Percentiles rank a stretch among this genome's conserved stretches.
phyloP scores from a whole-genome alignment of 1,284 basidiomycete genomes.

The Tremellales sp. region DNA sequence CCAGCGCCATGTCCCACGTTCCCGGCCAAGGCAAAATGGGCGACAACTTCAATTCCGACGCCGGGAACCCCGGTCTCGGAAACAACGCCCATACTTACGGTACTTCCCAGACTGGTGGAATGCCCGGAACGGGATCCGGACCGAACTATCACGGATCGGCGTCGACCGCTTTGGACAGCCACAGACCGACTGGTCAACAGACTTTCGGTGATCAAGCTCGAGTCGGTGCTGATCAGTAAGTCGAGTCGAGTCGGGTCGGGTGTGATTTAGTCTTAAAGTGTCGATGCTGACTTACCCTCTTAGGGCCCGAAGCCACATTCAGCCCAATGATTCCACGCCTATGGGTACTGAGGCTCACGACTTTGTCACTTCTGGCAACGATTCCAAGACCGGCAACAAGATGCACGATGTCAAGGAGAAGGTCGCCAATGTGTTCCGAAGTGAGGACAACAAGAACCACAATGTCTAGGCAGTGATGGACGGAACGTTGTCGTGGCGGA shows the following conservation, averaged over 20 bases:
- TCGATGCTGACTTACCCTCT: too few species aligned
- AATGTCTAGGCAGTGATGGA: background rate
- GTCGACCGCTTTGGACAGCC: background rate
- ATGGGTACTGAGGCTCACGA: conserved; percentile 11
- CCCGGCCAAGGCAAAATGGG: conserved; percentile 15
- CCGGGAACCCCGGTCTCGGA: conserved; percentile 7
- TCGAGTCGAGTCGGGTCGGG: too few species aligned
- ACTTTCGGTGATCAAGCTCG: too few species aligned
- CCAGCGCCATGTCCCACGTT: conserved; percentile 14
- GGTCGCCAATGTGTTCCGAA: background rate
- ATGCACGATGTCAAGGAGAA: background rate
- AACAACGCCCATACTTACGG: too few species aligned
- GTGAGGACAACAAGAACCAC: background rate
- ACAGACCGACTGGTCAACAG: background rate
- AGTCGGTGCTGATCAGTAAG: too few species aligned
- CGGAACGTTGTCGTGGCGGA: too few species aligned
- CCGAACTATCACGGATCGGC: background rate
- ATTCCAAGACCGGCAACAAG: conserved; percentile 6
- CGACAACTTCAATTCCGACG: conserved; percentile 14
- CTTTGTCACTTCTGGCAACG: conserved; percentile 15
- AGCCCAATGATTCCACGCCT: conserved; percentile 15
- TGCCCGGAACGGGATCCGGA: background rate
- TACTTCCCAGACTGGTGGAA: background rate
- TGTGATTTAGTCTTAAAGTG: too few species aligned
- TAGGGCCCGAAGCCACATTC: conserved; percentile 9